Base-by-base conservation (phyloP, 495 filamentous ascomycete genomes). In the Hypomontagnella monticulosa region DNA sequence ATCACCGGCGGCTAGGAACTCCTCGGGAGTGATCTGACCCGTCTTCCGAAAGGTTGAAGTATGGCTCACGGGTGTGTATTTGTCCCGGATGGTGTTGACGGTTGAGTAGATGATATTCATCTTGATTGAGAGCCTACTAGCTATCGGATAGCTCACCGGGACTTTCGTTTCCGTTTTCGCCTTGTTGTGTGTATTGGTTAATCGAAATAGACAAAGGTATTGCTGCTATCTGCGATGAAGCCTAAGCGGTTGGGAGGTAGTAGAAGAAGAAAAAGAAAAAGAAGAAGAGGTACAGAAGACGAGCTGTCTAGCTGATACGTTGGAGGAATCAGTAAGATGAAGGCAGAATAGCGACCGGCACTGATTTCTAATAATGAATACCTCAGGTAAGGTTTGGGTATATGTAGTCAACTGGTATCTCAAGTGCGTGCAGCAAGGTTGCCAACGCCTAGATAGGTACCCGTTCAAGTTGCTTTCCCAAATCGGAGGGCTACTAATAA, bases 11-110 rank as follows among this genome's bases (percentile, higher is more conserved):
- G 89, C 88, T 12, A 97, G 83, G 75, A 99, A 99, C 83, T 99
- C 95, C 73, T 97, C 96, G 40, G 94, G 94, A 0, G 96, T 98
- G 78, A 99, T 92, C 78, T 98, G 89, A 67, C 95, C 95, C 2
- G 93, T 96, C 61, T 82, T 81, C 63, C 93, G 92, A 82, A 99
- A 99, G 58, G 91, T 98, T 4, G 93, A 97, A 47, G 87, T 95
- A 75, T 95, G 88, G 10, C 87, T 89, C 69, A 96, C 87, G 20
- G 91, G 93, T 2, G 94, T 91, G 73, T 93, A 91, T 73, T 88
- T 89, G 79, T 99, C 95, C 58, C 93, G 91, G 73, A 95, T 85
- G 61, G 87, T 89, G 71, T 92, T 91, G 75, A 96, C 84, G 18
- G 91, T 90, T 37, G 90, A 93, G 78, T 93, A 92, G 73, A 95